phyloP scores from a whole-genome alignment of 2,329 filamentous ascomycete species.

The Tolypocladium tropicale region DNA sequence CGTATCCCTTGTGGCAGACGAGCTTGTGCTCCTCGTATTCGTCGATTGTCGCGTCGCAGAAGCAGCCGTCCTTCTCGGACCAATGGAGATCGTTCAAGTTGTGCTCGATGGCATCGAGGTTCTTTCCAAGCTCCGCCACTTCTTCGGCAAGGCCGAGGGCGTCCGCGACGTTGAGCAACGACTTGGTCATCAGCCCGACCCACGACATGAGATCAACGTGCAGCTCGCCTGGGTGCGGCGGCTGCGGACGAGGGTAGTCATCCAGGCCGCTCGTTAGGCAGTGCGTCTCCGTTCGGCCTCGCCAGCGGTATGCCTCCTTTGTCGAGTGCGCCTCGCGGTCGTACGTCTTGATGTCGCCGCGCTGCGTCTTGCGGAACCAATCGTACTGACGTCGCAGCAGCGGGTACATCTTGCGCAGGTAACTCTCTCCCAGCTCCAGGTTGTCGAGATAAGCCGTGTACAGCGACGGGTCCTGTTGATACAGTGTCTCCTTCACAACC shows the following conservation, averaged over 20 bases:
- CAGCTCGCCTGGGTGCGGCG: conserved; percentile 89
- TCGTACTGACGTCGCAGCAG: conserved; percentile 80
- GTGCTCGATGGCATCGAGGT: conserved; percentile 64
- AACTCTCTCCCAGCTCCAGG: conserved; percentile 55
- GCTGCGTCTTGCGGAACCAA: conserved; percentile 92
- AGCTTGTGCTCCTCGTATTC: conserved; percentile 84
- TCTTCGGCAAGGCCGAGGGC: conserved; percentile 71
- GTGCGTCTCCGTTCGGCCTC: conserved; percentile 76
- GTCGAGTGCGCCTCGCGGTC: conserved; percentile 78
- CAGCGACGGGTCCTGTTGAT: conserved; percentile 32
- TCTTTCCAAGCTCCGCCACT: conserved; percentile 57
- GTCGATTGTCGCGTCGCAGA: conserved; percentile 92
- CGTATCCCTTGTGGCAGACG: conserved; percentile 94
- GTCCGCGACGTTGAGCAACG: conserved; percentile 70
- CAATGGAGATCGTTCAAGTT: conserved; percentile 94
- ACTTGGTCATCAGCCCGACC: conserved; percentile 92
- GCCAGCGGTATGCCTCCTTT: conserved; percentile 94
- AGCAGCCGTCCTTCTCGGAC: conserved; percentile 69
- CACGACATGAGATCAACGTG: conserved; percentile 92
- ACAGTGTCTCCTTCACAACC: conserved; percentile 31
- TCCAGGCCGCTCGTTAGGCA: conserved; percentile 90
- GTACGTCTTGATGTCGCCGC: conserved; percentile 81
- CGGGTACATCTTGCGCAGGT: conserved; percentile 71
- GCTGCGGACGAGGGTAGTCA: conserved; percentile 89
- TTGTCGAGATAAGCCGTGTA: conserved; percentile 59